Evolutionary conservation across 306 rosid species (phyloP).

Genomic region (Castanea sativa): DNA sequence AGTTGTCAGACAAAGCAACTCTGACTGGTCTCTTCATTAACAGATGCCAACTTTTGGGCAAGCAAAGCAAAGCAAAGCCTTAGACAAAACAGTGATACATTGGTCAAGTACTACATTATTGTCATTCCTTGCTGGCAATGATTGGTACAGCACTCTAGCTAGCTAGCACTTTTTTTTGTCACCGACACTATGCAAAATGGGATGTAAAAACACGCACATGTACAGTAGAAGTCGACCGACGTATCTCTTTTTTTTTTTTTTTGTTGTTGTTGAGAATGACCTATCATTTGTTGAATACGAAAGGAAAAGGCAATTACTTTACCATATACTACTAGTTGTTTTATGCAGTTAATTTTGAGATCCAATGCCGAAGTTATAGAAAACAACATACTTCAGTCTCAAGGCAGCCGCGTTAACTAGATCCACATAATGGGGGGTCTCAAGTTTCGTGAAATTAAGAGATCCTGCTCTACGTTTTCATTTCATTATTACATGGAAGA

Average conservation of each 20-base stretch:
- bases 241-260: too few species aligned
- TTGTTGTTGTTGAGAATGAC: too few species aligned
- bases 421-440: background rate
- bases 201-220: too few species aligned
- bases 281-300: background rate
- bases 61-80: too few species aligned
- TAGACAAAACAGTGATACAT: too few species aligned
- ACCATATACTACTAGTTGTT: too few species aligned
- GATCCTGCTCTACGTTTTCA: background rate
- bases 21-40: background rate
- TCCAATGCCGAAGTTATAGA: background rate
- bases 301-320: background rate
- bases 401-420: background rate
- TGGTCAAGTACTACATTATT: too few species aligned
- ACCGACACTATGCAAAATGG: conserved; percentile 6
- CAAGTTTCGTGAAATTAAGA: background rate
- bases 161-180: background rate
- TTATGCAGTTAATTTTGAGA: too few species aligned
- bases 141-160: background rate
- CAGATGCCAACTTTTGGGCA: background rate
- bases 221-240: too few species aligned
- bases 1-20: background rate
- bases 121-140: conserved; percentile 17
- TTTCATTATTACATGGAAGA: background rate
- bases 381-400: background rate